Percentiles rank a stretch among this genome's conserved stretches.
Evolutionary conservation across 306 rosid genomes (phyloP).

Genomic region (Ochetophila trinervis): DNA sequence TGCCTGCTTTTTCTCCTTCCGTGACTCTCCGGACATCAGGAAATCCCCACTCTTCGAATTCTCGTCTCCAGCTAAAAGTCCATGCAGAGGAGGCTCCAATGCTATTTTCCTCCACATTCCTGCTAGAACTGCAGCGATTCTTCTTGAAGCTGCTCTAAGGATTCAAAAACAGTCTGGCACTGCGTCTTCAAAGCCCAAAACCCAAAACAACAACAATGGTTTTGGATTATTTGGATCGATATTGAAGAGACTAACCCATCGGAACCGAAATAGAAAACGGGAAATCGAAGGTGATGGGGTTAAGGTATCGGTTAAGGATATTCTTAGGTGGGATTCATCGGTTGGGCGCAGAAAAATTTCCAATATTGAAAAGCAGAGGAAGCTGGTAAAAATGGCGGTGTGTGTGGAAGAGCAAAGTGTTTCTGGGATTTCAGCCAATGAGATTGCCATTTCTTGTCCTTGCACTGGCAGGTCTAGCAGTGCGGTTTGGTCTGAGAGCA

Average conservation of each 20-base stretch:
- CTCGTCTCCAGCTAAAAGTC: conserved; percentile 48
- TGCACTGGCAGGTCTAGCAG: conserved; percentile 52
- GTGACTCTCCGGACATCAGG: conserved; percentile 51
- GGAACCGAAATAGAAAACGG: conserved; percentile 28
- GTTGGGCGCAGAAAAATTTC: conserved; percentile 14
- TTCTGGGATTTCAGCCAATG: not conserved
- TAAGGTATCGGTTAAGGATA: conserved; percentile 35
- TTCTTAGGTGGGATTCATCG: conserved; percentile 44
- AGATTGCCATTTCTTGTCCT: conserved; percentile 25
- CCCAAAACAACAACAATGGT: conserved; percentile 31
- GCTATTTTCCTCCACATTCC: conserved; percentile 71
- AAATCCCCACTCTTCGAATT: conserved; percentile 71
- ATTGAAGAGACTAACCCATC: conserved; percentile 45
- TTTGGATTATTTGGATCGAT: conserved; percentile 66
- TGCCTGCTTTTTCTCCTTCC: conserved; percentile 57
- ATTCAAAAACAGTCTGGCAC: conserved; percentile 66
- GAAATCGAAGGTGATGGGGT: conserved; percentile 24
- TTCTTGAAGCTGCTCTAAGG: conserved; percentile 77
- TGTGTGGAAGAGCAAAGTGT: conserved; percentile 12
- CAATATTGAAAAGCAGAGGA: conserved; percentile 5
- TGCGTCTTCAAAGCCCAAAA: conserved; percentile 28
- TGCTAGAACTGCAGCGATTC: conserved; percentile 61
- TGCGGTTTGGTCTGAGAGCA: conserved; percentile 63
- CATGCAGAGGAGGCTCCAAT: conserved; percentile 45
- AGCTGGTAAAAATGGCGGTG: conserved; percentile 3